Base-by-base conservation (phyloP, 2,329 filamentous ascomycete genomes). In the Ramichloridium luteum region DNA sequence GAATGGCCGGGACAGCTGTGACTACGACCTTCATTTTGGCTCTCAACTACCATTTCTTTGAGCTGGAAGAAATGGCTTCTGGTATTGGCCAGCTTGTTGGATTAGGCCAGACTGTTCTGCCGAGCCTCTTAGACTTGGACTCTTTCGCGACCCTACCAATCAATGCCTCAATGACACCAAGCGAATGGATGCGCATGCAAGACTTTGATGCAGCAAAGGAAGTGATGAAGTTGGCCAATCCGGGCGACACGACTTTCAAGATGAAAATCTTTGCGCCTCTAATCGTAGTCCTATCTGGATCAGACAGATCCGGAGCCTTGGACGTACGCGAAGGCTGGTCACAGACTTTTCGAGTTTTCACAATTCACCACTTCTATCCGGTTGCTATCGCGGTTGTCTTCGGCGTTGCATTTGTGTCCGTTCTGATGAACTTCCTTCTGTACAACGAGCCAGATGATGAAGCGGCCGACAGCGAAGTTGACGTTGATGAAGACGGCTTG, bases 181-280 rank as follows among this genome's bases (percentile, higher is more conserved):
- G 69, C 3, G 78, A 80, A 11, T 88, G 81, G 81, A 62, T 86
- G 30, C 69, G 71, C 15, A 64, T 84, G 34, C 81, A 86, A 51
- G 80, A 86, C 44, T 79, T 84, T 45, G 77, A 82, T 47, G 84
- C 80, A 1, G 80, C 80, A 2, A 70, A 70, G 22, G 81, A 86
- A 48, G 69, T 86, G 11, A 82, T 86, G 50, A 67, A 72, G n/a
- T 70, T 80, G 17, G 69, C 85, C 45, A 84, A 82, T 41, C 80
- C 80, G 5, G 62, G 68, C 33, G 70, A 74, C 2, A 68, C 80
- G 47, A 80, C 74, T 52, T 82, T 84, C 50, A 63, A 82, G 12
- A 80, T 81, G 13, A 69, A 70, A 27, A 77, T 86, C 1, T 82
- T 80, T 48, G 75, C 85, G 25, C 81, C 81, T 1, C 58, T 84